A percentile compares a stretch with the other conserved stretches of the same genome.
phyloP scores from a whole-genome alignment of 371 early-diverging fungal species.

The Batkoa obscura region DNA sequence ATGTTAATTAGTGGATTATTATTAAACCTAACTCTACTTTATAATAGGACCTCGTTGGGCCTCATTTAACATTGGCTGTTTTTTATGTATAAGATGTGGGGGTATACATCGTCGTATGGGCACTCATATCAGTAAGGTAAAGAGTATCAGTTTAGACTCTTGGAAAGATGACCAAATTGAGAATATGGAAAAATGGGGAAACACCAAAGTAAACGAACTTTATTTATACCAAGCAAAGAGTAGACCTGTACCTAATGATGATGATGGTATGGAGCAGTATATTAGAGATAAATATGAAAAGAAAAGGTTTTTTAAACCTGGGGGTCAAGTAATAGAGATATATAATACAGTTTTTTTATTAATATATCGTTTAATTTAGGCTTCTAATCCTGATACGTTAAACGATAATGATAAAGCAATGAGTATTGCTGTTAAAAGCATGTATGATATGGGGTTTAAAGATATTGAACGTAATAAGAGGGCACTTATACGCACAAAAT shows the following conservation, averaged over 20 bases:
- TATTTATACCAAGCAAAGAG: neutral
- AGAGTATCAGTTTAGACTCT: conserved; percentile 73
- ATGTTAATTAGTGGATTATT: neutral
- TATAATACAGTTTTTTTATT: neutral
- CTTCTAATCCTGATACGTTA: neutral
- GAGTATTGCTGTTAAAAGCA: neutral
- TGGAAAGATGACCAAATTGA: conserved; percentile 89
- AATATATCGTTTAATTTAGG: neutral
- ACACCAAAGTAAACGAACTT: conserved; percentile 1
- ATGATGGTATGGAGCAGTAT: conserved; percentile 6
- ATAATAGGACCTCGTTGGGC: conserved; percentile 87
- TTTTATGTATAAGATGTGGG: conserved; percentile 84
- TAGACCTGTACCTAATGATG: neutral
- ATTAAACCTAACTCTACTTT: neutral
- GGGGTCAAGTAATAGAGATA: neutral
- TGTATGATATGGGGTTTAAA: conserved; percentile 10
- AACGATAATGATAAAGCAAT: neutral
- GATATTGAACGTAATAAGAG: conserved; percentile 7
- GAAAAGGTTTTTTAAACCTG: conserved; percentile 3
- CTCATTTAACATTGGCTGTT: conserved; percentile 82
- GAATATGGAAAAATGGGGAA: conserved; percentile 16
- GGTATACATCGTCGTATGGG: conserved; percentile 84
- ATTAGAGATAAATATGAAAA: conserved; percentile 6
- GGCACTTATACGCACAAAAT: conserved; percentile 7
- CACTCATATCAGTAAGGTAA: conserved; percentile 84